phyloP scores from a whole-genome alignment of 352 stramenopile species.

The Globisporangium camurandrum region DNA sequence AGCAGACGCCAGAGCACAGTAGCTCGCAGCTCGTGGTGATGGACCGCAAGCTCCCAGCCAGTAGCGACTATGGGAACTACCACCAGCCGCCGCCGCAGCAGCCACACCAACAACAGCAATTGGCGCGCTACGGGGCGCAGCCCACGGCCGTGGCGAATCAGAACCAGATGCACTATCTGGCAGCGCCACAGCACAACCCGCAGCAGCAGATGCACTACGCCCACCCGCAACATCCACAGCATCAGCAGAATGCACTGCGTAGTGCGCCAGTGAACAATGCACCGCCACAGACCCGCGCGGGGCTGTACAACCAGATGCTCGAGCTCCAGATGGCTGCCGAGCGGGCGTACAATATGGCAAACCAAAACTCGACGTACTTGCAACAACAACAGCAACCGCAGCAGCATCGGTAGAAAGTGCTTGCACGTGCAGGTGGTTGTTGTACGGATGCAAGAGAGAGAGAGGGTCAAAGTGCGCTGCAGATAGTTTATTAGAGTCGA shows the following conservation, averaged over 20 bases:
- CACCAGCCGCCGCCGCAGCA: not conserved
- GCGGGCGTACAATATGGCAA: constrained; percentile 57
- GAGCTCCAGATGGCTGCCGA: constrained; percentile 66
- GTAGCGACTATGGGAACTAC: constrained; percentile 16
- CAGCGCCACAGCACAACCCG: constrained; percentile 1
- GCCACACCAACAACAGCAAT: constrained; percentile 12
- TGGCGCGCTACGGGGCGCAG: constrained; percentile 9
- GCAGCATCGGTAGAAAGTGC: too few relatives aligned
- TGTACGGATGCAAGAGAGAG: too few relatives aligned
- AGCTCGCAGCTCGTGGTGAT: constrained; percentile 13
- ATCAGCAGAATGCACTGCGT: constrained; percentile 1
- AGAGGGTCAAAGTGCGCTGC: too few relatives aligned
- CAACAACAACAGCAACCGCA: constrained; percentile 20
- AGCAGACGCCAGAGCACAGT: constrained; percentile 8
- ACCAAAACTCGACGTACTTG: constrained; percentile 63
- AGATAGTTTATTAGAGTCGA: too few relatives aligned
- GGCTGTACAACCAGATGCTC: constrained; percentile 74
- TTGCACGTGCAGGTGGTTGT: too few relatives aligned
- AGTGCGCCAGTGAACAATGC: not conserved
- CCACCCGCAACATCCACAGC: constrained; percentile 16
- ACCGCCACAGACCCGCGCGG: constrained; percentile 19
- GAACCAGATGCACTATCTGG: constrained; percentile 17
- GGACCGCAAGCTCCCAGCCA: constrained; percentile 38
- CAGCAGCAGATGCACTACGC: constrained; percentile 9
- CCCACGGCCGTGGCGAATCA: constrained; percentile 9